These are phyloP conservation scores for Sclerotinia trifoliorum DNA, from an alignment of 2,329 filamentous ascomycete genomes.

Conservation along the genomic window DNA sequence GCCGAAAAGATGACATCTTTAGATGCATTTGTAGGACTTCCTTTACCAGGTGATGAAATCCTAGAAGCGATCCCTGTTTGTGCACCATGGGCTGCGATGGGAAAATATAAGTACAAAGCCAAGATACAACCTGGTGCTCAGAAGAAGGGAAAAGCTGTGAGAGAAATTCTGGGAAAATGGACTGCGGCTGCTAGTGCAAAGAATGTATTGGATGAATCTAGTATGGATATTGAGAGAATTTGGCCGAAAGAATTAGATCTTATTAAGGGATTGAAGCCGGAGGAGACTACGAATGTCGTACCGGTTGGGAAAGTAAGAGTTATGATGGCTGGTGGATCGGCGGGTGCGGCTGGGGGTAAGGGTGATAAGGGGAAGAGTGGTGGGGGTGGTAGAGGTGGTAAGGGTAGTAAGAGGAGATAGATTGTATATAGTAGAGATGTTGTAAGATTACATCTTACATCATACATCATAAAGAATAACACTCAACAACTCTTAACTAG, in stretches of 20 bases:
- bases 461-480: too few species aligned
- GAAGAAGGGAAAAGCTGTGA: slow-evolving; percentile 94
- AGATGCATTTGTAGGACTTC: slow-evolving; percentile 73
- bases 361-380: slow-evolving; percentile 37
- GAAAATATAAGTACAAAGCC: slow-evolving; percentile 83
- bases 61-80: slow-evolving; percentile 64
- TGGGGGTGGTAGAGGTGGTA: slow-evolving; percentile 29
- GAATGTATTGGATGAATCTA: slow-evolving; percentile 59
- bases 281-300: slow-evolving; percentile 77
- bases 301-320: slow-evolving; percentile 78
- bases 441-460: too few species aligned
- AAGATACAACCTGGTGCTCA: slow-evolving; percentile 87
- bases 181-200: slow-evolving; percentile 57
- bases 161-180: slow-evolving; percentile 86
- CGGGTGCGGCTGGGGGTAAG: slow-evolving; percentile 30
- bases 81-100: slow-evolving; percentile 62
- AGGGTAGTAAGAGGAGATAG: slow-evolving; percentile 34
- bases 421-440: too few species aligned
- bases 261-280: slow-evolving; percentile 74
- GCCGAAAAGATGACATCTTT: slow-evolving; percentile 55
- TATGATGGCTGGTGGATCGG: slow-evolving; percentile 63
- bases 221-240: slow-evolving; percentile 68
- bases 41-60: slow-evolving; percentile 79
- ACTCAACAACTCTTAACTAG: too few species aligned
- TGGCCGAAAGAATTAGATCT: slow-evolving; percentile 86